These are phyloP conservation scores for Populus hybrid DNA, from an alignment of 441 rosid species.

Conservation along the genomic window DNA sequence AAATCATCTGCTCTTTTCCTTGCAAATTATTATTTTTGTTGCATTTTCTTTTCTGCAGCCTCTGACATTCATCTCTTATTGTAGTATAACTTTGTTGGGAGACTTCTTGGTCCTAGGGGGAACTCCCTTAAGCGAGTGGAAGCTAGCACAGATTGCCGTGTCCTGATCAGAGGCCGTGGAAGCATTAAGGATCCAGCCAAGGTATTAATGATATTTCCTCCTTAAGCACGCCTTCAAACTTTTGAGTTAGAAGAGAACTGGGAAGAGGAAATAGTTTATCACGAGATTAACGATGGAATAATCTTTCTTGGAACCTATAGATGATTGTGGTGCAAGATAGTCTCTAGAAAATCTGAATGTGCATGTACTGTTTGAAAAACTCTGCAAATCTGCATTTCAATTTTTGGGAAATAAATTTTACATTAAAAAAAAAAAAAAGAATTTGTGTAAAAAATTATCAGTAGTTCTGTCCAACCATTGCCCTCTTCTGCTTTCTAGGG, in stretches of 20 bases:
- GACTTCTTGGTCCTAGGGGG: constrained; percentile 32
- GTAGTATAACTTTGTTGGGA: constrained; percentile 98
- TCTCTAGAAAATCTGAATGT: not conserved
- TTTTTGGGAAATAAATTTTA: not conserved
- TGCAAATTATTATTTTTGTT: not conserved
- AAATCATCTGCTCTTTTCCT: constrained; percentile 20
- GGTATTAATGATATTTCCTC: constrained; percentile 34
- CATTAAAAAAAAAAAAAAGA: not conserved
- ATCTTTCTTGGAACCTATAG: not conserved
- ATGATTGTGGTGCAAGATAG: not conserved
- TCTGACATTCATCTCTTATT: constrained; percentile 27
- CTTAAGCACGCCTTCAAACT: not conserved
- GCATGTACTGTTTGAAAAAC: not conserved
- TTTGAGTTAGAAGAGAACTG: not conserved
- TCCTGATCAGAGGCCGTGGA: constrained; percentile 93
- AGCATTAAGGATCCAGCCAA: constrained; percentile 90
- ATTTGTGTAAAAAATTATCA: not conserved
- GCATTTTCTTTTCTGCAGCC: not conserved
- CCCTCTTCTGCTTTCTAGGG: not conserved
- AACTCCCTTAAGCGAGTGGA: constrained; percentile 97
- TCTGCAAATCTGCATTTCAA: not conserved
- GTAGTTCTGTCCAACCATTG: not conserved
- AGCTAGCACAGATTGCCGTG: constrained; percentile 91
- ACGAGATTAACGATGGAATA: not conserved
- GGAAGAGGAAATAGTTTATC: not conserved